A percentile compares a stretch with the other conserved stretches of the same genome.
Evolutionary conservation across 1,284 basidiomycete species (phyloP).

Genomic region (Schizophyllum commune): DNA sequence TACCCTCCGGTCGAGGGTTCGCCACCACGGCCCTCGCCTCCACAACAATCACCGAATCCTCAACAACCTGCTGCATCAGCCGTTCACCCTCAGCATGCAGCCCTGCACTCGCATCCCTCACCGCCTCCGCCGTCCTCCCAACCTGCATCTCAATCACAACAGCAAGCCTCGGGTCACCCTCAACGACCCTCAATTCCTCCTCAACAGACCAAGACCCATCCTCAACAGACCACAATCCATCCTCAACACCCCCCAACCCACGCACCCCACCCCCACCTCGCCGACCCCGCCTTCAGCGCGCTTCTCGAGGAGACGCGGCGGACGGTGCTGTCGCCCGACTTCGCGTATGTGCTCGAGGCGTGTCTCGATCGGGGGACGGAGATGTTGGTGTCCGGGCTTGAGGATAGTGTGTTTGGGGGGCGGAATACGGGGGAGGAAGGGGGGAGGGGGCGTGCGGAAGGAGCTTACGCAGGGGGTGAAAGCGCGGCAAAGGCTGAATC

Average conservation of each 20-base stretch:
- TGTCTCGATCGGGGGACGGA: constrained; percentile 64
- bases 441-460: constrained; percentile 17
- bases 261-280: constrained; percentile 18
- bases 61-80: not conserved
- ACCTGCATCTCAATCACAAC: no score
- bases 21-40: constrained; percentile 3
- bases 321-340: constrained; percentile 62
- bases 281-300: constrained; percentile 40
- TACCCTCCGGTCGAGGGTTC: constrained; percentile 17
- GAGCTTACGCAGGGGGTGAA: constrained; percentile 19
- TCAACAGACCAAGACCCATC: not conserved
- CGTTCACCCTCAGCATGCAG: no score
- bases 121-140: no score
- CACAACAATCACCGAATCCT: constrained; percentile 8
- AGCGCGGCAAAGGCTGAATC: constrained; percentile 12
- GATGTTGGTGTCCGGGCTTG: constrained; percentile 21
- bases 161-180: no score
- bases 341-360: constrained; percentile 56
- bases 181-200: not conserved
- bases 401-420: constrained; percentile 28
- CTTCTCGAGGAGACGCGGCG: constrained; percentile 66
- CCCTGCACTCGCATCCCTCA: no score
- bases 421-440: constrained; percentile 40
- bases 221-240: constrained; percentile 5
- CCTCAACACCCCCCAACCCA: constrained; percentile 2